A percentile compares a stretch with the other conserved stretches of the same genome.
These are phyloP conservation scores for Trichosporon inkin DNA, from an alignment of 1,284 basidiomycete genomes.

Conservation along the genomic window DNA sequence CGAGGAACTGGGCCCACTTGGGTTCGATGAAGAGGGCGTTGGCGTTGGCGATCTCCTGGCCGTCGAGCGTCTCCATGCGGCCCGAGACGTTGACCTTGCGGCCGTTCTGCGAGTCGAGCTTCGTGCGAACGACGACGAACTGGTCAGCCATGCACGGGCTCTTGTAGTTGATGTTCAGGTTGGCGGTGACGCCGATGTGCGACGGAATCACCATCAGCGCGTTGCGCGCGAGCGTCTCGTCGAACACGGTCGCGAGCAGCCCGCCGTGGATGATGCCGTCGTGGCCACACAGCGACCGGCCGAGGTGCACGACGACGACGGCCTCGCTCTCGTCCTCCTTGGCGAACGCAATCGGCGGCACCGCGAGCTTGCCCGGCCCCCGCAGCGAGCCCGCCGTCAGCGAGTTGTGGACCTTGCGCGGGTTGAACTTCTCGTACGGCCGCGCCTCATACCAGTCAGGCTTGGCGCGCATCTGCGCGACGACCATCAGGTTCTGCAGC, in stretches of 20 bases:
- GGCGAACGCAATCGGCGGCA: slow-evolving; percentile 70
- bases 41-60: slow-evolving; percentile 74
- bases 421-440: slow-evolving; percentile 64
- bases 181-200: slow-evolving; percentile 89
- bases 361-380: slow-evolving; percentile 77
- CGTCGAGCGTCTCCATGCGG: slow-evolving; percentile 68
- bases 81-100: slow-evolving; percentile 72
- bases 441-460: slow-evolving; percentile 50
- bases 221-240: slow-evolving; percentile 77
- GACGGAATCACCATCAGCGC: slow-evolving; percentile 78
- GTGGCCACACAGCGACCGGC: slow-evolving; percentile 77
- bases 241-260: slow-evolving; percentile 79
- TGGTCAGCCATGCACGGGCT: slow-evolving; percentile 78
- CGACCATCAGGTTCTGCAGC: slow-evolving; percentile 63
- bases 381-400: slow-evolving; percentile 77
- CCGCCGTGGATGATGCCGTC: slow-evolving; percentile 94
- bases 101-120: slow-evolving; percentile 63
- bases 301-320: slow-evolving; percentile 68
- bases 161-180: slow-evolving; percentile 67
- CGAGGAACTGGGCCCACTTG: slow-evolving; percentile 69
- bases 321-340: slow-evolving; percentile 69
- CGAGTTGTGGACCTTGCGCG: slow-evolving; percentile 66
- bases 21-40: slow-evolving; percentile 78
- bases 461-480: slow-evolving; percentile 54
- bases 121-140: slow-evolving; percentile 56